These are phyloP conservation scores for Asterochloris sp. DNA, from an alignment of 139 green algal species.

Conservation along the genomic window DNA sequence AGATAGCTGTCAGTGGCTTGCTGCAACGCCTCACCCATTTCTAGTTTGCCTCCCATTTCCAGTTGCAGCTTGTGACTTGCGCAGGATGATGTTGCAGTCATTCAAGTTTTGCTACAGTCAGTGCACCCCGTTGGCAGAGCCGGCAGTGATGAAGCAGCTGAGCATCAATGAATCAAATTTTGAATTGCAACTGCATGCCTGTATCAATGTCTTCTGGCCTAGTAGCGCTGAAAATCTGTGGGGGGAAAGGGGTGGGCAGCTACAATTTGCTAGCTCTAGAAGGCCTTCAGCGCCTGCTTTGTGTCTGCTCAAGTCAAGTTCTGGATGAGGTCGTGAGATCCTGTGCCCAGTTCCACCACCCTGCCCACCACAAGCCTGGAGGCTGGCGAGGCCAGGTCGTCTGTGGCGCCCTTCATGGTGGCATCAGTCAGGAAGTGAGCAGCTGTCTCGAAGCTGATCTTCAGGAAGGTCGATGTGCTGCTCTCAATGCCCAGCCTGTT, in stretches of 20 bases:
- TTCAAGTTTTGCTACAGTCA: no score
- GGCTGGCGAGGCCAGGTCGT: conserved; percentile 70
- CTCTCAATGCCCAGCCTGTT: conserved; percentile 91
- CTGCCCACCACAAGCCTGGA: conserved; percentile 74
- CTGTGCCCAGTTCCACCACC: conserved; percentile 69
- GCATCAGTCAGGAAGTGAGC: conserved; percentile 90
- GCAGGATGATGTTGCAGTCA: no score
- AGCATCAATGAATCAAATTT: no score
- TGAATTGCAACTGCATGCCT: no score
- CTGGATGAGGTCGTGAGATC: conserved; percentile 42
- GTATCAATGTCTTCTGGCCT: no score
- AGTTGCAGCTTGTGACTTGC: no score
- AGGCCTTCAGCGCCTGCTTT: background rate
- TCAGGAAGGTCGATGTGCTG: conserved; percentile 84
- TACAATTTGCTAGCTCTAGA: background rate
- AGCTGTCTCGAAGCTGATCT: conserved; percentile 98
- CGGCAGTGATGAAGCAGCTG: no score
- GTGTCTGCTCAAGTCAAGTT: conserved; percentile 6
- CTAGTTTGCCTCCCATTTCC: no score
- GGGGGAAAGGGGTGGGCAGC: no score
- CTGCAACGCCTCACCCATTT: no score
- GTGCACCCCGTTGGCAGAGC: no score
- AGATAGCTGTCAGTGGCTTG: background rate
- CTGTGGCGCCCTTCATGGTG: conserved; percentile 66
- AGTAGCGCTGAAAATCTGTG: no score